Evolutionary conservation across 2,329 filamentous ascomycete genomes (phyloP).

Genomic region (Neoscytalidium dimidiatum): DNA sequence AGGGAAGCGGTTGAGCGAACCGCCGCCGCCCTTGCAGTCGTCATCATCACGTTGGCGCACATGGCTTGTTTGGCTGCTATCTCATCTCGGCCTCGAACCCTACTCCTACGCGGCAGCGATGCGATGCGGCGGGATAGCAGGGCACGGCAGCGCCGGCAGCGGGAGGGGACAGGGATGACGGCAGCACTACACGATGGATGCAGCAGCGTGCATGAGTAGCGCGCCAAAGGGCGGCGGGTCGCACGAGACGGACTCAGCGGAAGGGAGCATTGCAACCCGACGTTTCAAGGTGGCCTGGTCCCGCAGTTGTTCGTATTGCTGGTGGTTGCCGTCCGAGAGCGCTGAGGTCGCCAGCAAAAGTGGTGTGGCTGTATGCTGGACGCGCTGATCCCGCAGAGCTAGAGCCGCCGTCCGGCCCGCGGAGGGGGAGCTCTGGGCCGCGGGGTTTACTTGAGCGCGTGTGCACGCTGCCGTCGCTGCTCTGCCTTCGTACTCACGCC

Average conservation of each 20-base stretch:
- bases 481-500: background rate
- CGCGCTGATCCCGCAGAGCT: background rate
- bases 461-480: background rate
- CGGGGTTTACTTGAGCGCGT: background rate
- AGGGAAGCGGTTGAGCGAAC: background rate
- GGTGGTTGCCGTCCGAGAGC: background rate
- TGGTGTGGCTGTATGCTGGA: background rate
- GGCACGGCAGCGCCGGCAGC: conserved; percentile 1
- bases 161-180: background rate
- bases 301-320: conserved; percentile 5
- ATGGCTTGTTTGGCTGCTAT: background rate
- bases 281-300: background rate
- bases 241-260: background rate
- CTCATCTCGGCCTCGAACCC: background rate
- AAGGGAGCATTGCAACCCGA: background rate
- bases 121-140: background rate
- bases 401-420: background rate
- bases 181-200: background rate
- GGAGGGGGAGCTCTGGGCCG: background rate
- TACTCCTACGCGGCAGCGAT: background rate
- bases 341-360: background rate
- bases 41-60: background rate
- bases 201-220: conserved; percentile 2
- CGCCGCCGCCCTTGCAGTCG: background rate
- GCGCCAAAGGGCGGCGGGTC: conserved; percentile 2